These are phyloP conservation scores for Penicillium flavigenum DNA, from an alignment of 495 filamentous ascomycete species.

Conservation along the genomic window DNA sequence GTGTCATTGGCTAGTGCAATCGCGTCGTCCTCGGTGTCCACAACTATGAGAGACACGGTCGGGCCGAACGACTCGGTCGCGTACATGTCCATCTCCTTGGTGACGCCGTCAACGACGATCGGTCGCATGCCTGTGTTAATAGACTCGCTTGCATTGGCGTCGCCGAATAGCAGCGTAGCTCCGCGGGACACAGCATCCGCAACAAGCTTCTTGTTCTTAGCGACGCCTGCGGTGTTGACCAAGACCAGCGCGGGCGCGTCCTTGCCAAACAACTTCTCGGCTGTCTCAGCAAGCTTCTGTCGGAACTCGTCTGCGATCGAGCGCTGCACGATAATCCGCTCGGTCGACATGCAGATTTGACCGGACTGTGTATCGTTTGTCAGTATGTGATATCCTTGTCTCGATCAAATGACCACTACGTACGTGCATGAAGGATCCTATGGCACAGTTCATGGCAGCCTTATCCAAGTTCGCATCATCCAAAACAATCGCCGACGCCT, in stretches of 20 bases:
- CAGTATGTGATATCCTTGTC: background rate
- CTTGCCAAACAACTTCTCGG: constrained; percentile 50
- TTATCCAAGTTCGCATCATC: constrained; percentile 59
- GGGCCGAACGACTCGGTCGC: constrained; percentile 81
- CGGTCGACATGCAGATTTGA: constrained; percentile 91
- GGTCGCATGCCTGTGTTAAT: constrained; percentile 63
- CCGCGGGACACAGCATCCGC: constrained; percentile 67
- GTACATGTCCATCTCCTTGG: constrained; percentile 79
- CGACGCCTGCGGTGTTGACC: constrained; percentile 57
- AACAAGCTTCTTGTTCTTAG: constrained; percentile 67
- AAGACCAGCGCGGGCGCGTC: constrained; percentile 56
- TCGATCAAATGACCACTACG: constrained; percentile 9
- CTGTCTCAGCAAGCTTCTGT: constrained; percentile 46
- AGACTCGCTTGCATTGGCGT: constrained; percentile 47
- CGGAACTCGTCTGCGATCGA: constrained; percentile 65
- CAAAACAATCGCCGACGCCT: constrained; percentile 58
- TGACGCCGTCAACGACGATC: constrained; percentile 67
- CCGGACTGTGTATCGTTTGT: constrained; percentile 49
- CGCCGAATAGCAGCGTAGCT: constrained; percentile 63
- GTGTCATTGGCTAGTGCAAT: constrained; percentile 52
- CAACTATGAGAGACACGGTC: constrained; percentile 56
- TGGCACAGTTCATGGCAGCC: constrained; percentile 51
- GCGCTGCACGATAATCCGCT: constrained; percentile 80
- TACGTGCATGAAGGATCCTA: constrained; percentile 56
- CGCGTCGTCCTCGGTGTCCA: constrained; percentile 51